These are phyloP conservation scores for Chenopodium berlandieri DNA, from an alignment of 148 eudicot genomes.

Conservation along the genomic window DNA sequence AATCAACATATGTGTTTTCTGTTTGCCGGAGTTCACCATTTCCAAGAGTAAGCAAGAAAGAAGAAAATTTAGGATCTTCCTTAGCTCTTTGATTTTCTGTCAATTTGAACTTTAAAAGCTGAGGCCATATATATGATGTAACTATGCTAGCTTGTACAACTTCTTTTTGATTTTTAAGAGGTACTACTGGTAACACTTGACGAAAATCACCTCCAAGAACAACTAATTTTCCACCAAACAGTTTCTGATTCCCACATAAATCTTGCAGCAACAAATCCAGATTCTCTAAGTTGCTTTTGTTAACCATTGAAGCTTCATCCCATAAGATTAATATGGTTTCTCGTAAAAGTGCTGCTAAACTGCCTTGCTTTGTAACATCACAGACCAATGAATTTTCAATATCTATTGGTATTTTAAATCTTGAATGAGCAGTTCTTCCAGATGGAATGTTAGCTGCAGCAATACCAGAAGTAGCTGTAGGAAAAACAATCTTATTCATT, in stretches of 20 bases:
- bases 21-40: not conserved
- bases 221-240: not conserved
- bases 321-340: not conserved
- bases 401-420: not conserved
- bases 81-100: conserved; percentile 3
- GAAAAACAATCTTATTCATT: too few species aligned
- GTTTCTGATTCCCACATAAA: not conserved
- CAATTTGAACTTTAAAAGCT: not conserved
- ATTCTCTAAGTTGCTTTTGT: not conserved
- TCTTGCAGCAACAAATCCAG: not conserved
- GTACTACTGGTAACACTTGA: not conserved
- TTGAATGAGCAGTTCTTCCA: not conserved
- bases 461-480: not conserved
- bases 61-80: not conserved
- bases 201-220: not conserved
- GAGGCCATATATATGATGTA: not conserved
- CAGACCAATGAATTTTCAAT: too few species aligned
- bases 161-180: not conserved
- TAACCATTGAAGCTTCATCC: not conserved
- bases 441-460: not conserved
- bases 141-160: conserved; percentile 4
- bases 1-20: not conserved
- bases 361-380: too few species aligned
- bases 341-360: not conserved
- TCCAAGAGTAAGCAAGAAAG: not conserved